Base-by-base conservation (phyloP, 2,329 filamentous ascomycete species). In the Pyricularia grisea region DNA sequence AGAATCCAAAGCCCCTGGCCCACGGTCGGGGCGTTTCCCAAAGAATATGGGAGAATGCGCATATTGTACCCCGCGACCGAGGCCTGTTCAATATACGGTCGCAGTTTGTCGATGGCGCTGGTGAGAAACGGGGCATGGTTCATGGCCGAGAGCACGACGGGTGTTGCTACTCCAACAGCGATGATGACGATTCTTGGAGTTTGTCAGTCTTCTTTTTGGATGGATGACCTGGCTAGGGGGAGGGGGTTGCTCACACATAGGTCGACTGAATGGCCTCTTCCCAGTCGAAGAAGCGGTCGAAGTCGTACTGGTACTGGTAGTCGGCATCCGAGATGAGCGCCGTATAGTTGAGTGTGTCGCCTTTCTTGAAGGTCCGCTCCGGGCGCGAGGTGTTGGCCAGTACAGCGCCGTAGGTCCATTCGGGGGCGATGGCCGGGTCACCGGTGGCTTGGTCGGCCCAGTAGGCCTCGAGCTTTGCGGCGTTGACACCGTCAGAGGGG, bases 11-110 rank as follows among this genome's bases (percentile, higher is more conserved):
- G 66, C 10, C 67, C 68, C 60, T 74, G 74, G 17, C 74, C 75
- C 3, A 72, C 68, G 3, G 72, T 77, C 4, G 75, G 75, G 36
- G 74, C n/a, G 72, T 81, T 80, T 2, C 78, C 76, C 5, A 78
- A 73, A 2, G 75, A 73, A 61, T 68, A 79, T 1, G 77, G 78
- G 9, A 80, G 72, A 10, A 75, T 76, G 10, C 74, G 76, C 50
- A 75, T 61, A 12, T 61, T 11, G 77, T 75, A 55, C 75, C 77
- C 33, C 77, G 42, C 68, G 72, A 74, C n/a, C 20, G 27, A 14
- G 50, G 55, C 23, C 14, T 31, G 55, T 20, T 5, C 25, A 11
- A 31, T 12, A 14, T 61, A 55, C 30, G 25, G 25, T 31, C 25
- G 23, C 9, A 64, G 25, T 23, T 28, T 64, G 25, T 64, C 61